A percentile compares a stretch with the other conserved stretches of the same genome.
phyloP scores from a whole-genome alignment of 495 filamentous ascomycete genomes.

The Penicillium samsonianum region DNA sequence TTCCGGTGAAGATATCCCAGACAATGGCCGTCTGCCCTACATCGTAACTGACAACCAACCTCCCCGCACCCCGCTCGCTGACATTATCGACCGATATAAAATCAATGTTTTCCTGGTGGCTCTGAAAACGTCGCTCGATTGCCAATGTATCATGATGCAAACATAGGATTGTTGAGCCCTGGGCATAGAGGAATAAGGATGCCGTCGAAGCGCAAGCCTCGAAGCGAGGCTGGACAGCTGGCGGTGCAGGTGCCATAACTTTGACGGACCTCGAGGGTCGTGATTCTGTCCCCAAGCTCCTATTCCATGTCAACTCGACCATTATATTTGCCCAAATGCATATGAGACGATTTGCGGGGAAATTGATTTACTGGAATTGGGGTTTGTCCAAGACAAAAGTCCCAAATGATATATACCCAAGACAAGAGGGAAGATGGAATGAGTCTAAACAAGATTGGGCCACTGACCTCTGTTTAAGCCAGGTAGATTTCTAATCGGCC shows the following conservation, averaged over 20 bases:
- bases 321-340: conserved; percentile 16
- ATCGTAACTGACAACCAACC: conserved; percentile 92
- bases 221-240: conserved; percentile 58
- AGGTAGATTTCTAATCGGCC: conserved; percentile 22
- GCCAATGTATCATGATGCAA: conserved; percentile 89
- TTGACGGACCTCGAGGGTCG: conserved; percentile 29
- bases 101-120: conserved; percentile 78
- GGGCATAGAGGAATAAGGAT: conserved; percentile 82
- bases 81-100: conserved; percentile 89
- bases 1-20: conserved; percentile 93
- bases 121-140: conserved; percentile 82
- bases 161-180: conserved; percentile 75
- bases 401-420: conserved; percentile 4
- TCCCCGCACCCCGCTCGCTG: conserved; percentile 81
- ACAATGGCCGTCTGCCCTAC: conserved; percentile 88
- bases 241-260: conserved; percentile 51
- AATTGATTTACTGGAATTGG: not conserved
- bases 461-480: conserved; percentile 25
- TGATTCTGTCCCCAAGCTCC: conserved; percentile 29
- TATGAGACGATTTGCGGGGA: conserved; percentile 1
- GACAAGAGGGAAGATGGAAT: not conserved
- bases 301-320: conserved; percentile 39
- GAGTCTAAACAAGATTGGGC: conserved; percentile 4
- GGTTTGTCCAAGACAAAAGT: not conserved
- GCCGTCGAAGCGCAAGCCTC: conserved; percentile 86